Conservation (phyloP, 2,329 filamentous ascomycete species). For the Rhinocladiella similis region DNA sequence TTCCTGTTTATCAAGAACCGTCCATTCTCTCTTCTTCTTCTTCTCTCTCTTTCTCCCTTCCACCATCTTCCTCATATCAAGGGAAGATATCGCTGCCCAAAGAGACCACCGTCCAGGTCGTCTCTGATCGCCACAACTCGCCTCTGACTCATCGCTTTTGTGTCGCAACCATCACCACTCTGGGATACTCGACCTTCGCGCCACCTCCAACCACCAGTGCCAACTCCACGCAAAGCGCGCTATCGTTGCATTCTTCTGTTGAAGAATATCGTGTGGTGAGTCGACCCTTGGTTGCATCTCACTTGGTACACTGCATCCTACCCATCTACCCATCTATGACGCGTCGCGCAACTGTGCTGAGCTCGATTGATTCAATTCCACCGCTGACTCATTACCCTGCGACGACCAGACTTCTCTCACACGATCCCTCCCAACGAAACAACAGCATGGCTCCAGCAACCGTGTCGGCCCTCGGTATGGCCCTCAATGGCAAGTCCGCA, state of each 20-base stretch:
- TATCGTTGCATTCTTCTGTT: conserved; percentile 16
- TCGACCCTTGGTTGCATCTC: not conserved
- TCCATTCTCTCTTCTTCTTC: conserved; percentile 17
- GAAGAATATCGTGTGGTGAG: conserved; percentile 22
- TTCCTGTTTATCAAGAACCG: conserved; percentile 22
- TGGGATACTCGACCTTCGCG: conserved; percentile 14
- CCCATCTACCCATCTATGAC: conserved; percentile 4
- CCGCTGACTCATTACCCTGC: conserved; percentile 26
- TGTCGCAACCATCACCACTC: conserved; percentile 13
- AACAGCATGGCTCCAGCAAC: conserved; percentile 43
- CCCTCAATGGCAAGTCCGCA: conserved; percentile 51
- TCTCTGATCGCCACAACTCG: conserved; percentile 21
- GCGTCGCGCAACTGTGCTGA: conserved; percentile 9
- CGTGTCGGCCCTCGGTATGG: conserved; percentile 50
- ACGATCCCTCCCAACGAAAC: conserved; percentile 31
- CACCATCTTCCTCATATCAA: conserved; percentile 26
- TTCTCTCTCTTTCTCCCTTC: conserved; percentile 12
- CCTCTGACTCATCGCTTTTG: conserved; percentile 8
- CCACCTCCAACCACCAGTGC: conserved; percentile 17
- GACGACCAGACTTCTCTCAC: conserved; percentile 7
- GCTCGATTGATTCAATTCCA: not conserved
- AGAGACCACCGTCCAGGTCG: conserved; percentile 27
- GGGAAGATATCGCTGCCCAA: conserved; percentile 27
- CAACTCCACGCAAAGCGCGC: conserved; percentile 5
- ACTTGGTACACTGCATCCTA: not conserved